Conservation (phyloP, 768 basidiomycete genomes). For the Podaxis mareebaensis region DNA sequence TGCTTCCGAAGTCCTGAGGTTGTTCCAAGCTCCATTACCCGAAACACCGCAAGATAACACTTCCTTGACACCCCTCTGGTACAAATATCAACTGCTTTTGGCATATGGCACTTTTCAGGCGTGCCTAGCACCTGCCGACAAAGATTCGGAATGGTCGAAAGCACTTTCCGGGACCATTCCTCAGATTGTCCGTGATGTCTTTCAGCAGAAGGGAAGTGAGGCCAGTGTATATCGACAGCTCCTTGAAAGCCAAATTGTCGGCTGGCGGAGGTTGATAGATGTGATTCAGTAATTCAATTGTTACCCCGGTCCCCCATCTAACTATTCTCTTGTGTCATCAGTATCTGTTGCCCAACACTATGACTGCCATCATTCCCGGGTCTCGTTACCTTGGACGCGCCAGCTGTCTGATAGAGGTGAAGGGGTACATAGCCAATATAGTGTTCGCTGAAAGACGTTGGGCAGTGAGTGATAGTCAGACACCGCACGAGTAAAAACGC, state of each 20-base stretch:
- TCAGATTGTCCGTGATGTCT: constrained; percentile 24
- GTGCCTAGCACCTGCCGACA: constrained; percentile 24
- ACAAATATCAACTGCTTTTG: constrained; percentile 40
- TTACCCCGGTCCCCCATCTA: background rate
- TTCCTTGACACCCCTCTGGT: constrained; percentile 18
- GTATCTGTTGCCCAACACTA: background rate
- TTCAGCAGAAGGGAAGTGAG: constrained; percentile 14
- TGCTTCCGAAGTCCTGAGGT: constrained; percentile 3
- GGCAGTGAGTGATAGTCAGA: constrained; percentile 5
- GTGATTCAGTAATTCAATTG: background rate
- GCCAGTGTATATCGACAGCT: constrained; percentile 12
- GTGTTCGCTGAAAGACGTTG: constrained; percentile 33
- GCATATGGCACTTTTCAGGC: constrained; percentile 39
- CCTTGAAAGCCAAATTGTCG: constrained; percentile 8
- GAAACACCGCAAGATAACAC: background rate
- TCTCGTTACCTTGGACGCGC: background rate
- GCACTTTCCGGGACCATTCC: constrained; percentile 26
- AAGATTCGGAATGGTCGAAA: constrained; percentile 35
- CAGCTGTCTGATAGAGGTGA: constrained; percentile 39
- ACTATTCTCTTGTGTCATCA: background rate
- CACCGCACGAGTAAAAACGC: constrained; percentile 17
- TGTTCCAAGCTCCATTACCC: constrained; percentile 1
- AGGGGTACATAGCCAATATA: constrained; percentile 54
- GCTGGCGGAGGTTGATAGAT: background rate
- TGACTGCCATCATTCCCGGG: background rate